Evolutionary conservation across 768 basidiomycete species (phyloP).

Genomic region (Amanita subjunquillea): DNA sequence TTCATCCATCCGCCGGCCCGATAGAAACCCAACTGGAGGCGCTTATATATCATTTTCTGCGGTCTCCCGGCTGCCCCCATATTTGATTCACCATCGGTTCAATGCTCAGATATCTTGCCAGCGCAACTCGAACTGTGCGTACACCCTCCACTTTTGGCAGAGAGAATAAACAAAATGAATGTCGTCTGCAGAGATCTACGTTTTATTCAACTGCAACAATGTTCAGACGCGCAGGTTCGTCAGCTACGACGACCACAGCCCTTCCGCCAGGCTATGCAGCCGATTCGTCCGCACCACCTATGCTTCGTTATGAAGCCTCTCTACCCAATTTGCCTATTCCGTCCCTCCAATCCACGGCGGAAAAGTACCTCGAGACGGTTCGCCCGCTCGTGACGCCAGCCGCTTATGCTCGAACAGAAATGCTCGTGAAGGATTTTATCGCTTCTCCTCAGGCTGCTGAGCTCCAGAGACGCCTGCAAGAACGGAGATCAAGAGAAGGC

Average conservation of each 20-base stretch:
- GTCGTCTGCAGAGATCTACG: neutral
- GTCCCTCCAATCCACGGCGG: constrained; percentile 65
- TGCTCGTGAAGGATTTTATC: constrained; percentile 58
- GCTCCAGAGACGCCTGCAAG: constrained; percentile 71
- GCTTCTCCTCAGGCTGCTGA: constrained; percentile 54
- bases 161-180: neutral
- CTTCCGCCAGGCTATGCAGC: constrained; percentile 23
- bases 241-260: neutral
- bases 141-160: too few relatives aligned
- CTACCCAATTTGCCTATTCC: constrained; percentile 80
- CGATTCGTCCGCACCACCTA: constrained; percentile 50
- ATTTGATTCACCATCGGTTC: neutral
- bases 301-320: constrained; percentile 67
- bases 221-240: neutral
- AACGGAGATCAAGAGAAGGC: constrained; percentile 52
- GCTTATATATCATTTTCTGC: too few relatives aligned
- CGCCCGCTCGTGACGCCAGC: constrained; percentile 62
- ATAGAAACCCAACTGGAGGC: too few relatives aligned
- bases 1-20: too few relatives aligned
- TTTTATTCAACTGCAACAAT: constrained; percentile 2
- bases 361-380: constrained; percentile 84
- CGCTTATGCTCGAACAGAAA: constrained; percentile 49
- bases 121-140: neutral
- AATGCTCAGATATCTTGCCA: neutral
- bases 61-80: too few relatives aligned